A percentile compares a stretch with the other conserved stretches of the same genome.
These are phyloP conservation scores for Coccomyxa sp. DNA, from an alignment of 139 green algal species.

Conservation along the genomic window DNA sequence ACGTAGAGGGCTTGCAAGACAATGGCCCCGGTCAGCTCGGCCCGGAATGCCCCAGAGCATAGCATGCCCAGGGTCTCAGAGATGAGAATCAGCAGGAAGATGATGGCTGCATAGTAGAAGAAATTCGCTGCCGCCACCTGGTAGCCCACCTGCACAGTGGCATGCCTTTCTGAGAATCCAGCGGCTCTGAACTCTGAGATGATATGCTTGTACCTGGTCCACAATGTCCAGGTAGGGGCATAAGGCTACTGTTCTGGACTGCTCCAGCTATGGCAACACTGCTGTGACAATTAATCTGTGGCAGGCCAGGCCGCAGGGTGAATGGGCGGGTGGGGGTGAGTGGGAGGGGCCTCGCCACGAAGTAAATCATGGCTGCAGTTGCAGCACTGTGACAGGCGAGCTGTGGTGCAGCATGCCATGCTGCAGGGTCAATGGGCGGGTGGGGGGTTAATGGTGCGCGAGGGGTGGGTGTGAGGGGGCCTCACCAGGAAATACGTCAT, in stretches of 20 bases:
- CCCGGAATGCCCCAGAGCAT: neutral
- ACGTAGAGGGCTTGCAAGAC: neutral
- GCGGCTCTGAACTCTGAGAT: neutral
- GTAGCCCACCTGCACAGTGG: slow-evolving; percentile 23
- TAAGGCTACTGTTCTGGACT: no score
- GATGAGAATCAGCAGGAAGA: slow-evolving; percentile 5
- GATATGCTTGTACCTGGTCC: neutral
- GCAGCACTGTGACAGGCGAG: neutral
- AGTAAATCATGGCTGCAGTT: neutral
- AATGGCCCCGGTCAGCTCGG: neutral
- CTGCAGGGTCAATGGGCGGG: no score
- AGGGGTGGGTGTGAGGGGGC: no score
- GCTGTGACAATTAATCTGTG: no score
- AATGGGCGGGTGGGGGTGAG: neutral
- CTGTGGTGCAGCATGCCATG: neutral
- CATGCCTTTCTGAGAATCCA: neutral
- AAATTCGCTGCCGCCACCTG: slow-evolving; percentile 7
- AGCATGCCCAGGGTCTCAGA: slow-evolving; percentile 13
- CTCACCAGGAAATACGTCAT: slow-evolving; percentile 31
- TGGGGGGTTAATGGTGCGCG: no score
- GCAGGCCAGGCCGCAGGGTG: no score
- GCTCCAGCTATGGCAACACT: no score
- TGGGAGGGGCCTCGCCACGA: neutral
- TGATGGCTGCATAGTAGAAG: neutral
- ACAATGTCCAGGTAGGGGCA: no score